These are phyloP conservation scores for Termitomyces sp. DNA, from an alignment of 768 basidiomycete species.

Conservation along the genomic window DNA sequence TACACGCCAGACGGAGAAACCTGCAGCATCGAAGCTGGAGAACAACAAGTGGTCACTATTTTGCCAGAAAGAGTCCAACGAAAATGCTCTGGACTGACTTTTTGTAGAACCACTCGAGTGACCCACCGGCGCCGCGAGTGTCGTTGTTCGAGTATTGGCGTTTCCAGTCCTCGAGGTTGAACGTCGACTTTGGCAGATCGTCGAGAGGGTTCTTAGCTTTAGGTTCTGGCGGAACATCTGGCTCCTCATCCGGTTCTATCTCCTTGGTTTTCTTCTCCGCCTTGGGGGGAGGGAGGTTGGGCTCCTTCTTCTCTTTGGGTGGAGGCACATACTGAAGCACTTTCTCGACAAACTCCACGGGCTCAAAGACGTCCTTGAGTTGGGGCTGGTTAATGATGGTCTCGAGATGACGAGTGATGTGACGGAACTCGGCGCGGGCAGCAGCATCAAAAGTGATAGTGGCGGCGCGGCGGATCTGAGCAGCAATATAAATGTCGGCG, in stretches of 20 bases:
- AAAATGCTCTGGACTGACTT: constrained; percentile 47
- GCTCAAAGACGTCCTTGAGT: constrained; percentile 59
- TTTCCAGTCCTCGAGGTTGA: constrained; percentile 96
- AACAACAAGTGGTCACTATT: neutral
- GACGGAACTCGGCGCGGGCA: constrained; percentile 59
- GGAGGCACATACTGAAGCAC: constrained; percentile 65
- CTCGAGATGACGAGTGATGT: constrained; percentile 78
- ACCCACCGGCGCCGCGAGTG: constrained; percentile 75
- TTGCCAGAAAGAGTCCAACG: no score
- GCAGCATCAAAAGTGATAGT: constrained; percentile 57
- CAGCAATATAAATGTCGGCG: constrained; percentile 74
- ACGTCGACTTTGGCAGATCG: constrained; percentile 76
- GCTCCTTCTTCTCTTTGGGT: constrained; percentile 69
- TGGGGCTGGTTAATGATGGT: constrained; percentile 83
- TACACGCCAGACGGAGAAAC: constrained; percentile 87
- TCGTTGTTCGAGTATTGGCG: constrained; percentile 97
- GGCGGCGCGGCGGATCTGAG: constrained; percentile 47
- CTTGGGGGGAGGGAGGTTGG: constrained; percentile 50
- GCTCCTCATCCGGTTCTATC: constrained; percentile 79
- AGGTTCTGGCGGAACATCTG: constrained; percentile 65
- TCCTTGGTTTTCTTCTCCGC: constrained; percentile 77
- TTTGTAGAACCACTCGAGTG: constrained; percentile 95
- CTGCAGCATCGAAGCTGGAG: constrained; percentile 75
- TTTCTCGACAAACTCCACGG: constrained; percentile 61
- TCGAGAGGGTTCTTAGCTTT: constrained; percentile 95